Conservation (phyloP, 2,329 filamentous ascomycete genomes). For the Tolypocladium album region DNA sequence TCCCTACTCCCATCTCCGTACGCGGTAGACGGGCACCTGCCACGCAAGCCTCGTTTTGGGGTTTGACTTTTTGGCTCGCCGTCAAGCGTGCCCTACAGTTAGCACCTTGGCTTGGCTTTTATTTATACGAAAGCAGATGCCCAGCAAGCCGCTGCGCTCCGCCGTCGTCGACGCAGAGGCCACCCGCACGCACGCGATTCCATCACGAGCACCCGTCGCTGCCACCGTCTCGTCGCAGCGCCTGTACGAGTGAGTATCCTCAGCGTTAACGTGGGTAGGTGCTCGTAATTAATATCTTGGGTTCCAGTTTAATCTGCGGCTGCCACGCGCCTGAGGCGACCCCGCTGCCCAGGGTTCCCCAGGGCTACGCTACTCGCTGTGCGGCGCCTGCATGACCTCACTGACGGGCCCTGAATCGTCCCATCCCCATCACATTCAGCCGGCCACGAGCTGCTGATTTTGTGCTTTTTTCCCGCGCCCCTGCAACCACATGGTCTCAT, state of each 20-base stretch:
- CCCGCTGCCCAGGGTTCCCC: background rate
- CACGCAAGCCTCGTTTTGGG: background rate
- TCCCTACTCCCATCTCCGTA: no score
- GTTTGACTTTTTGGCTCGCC: background rate
- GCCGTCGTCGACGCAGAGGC: background rate
- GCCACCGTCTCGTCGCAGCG: background rate
- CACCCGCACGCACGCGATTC: background rate
- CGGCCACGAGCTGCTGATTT: background rate
- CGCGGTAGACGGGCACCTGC: no score
- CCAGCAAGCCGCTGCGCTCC: background rate
- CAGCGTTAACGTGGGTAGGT: no score
- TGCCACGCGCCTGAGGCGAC: background rate
- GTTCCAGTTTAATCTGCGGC: background rate
- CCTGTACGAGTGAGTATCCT: no score
- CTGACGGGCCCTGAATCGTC: background rate
- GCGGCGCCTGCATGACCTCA: background rate
- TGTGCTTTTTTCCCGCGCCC: background rate
- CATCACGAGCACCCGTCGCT: background rate
- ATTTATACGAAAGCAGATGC: background rate
- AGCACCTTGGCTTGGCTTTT: background rate
- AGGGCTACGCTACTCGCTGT: background rate
- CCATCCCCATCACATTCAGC: background rate
- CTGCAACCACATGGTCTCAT: background rate
- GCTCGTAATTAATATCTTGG: no score
- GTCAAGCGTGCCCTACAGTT: no score